Conservation (phyloP, 139 green algal genomes). For the Chlamydomonas sp. region DNA sequence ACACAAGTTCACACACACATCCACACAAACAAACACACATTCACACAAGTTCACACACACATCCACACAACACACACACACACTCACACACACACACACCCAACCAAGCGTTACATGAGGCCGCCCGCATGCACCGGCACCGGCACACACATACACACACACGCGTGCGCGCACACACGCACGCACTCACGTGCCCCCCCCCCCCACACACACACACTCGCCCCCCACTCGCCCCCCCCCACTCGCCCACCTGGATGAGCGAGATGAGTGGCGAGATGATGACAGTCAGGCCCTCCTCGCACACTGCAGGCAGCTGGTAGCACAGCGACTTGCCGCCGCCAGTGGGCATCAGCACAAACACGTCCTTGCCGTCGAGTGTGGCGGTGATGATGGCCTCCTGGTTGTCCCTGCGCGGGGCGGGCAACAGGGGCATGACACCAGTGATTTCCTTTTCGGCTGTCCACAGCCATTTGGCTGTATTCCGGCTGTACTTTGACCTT, state of each 20-base stretch:
- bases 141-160: no score
- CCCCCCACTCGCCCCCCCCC: neutral
- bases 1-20: no score
- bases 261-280: constrained; percentile 90
- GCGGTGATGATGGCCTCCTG: constrained; percentile 71
- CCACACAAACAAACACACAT: no score
- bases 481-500: neutral
- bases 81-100: no score
- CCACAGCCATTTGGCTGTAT: no score
- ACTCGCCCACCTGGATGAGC: constrained; percentile 74
- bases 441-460: neutral
- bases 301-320: constrained; percentile 81
- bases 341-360: constrained; percentile 93
- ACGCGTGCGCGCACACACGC: no score
- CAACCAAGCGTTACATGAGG: no score
- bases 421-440: neutral
- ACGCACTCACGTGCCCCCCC: no score
- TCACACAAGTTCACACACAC: no score
- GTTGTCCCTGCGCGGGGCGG: constrained; percentile 22
- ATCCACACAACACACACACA: no score
- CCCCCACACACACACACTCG: no score
- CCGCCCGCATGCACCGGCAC: no score
- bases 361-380: constrained; percentile 59
- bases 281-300: constrained; percentile 66
- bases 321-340: constrained; percentile 45